These are phyloP conservation scores for Avena insularis DNA, from an alignment of 176 grass and related monocot genomes.

Conservation along the genomic window DNA sequence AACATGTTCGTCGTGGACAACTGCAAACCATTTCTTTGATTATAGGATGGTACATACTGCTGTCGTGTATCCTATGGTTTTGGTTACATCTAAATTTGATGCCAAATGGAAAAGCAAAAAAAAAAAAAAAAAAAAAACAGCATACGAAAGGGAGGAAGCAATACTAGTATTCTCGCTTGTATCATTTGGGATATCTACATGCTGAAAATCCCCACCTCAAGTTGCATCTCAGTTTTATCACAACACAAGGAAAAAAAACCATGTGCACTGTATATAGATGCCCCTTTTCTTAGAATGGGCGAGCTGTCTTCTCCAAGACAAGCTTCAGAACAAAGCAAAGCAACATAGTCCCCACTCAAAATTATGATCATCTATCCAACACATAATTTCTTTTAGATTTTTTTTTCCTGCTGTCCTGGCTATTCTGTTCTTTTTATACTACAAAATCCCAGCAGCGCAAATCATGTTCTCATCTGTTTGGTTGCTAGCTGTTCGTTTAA, in stretches of 20 bases:
- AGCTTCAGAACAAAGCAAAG: conserved; percentile 57
- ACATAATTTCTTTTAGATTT: conserved; percentile 31
- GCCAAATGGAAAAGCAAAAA: background rate
- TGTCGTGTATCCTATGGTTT: background rate
- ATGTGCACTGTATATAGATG: conserved; percentile 29
- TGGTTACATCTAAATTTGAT: conserved; percentile 27
- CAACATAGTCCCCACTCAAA: conserved; percentile 50
- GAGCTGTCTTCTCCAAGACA: conserved; percentile 44
- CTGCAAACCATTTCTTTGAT: background rate
- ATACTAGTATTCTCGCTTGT: background rate
- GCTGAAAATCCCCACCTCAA: background rate
- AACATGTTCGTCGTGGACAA: background rate
- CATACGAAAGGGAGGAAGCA: background rate
- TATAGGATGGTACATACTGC: background rate
- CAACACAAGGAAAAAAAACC: conserved; percentile 6
- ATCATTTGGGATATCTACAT: background rate
- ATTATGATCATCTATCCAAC: conserved; percentile 31
- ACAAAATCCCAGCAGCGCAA: too few species aligned
- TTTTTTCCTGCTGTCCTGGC: conserved; percentile 14
- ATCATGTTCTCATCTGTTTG: too few species aligned
- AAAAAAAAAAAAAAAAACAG: conserved; percentile 5
- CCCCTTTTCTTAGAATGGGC: conserved; percentile 36
- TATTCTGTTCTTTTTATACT: background rate
- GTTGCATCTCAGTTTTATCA: conserved; percentile 6
- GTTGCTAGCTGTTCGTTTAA: too few species aligned